These are phyloP conservation scores for Malassezia sympodialis DNA, from an alignment of 1,284 basidiomycete species.

Conservation along the genomic window DNA sequence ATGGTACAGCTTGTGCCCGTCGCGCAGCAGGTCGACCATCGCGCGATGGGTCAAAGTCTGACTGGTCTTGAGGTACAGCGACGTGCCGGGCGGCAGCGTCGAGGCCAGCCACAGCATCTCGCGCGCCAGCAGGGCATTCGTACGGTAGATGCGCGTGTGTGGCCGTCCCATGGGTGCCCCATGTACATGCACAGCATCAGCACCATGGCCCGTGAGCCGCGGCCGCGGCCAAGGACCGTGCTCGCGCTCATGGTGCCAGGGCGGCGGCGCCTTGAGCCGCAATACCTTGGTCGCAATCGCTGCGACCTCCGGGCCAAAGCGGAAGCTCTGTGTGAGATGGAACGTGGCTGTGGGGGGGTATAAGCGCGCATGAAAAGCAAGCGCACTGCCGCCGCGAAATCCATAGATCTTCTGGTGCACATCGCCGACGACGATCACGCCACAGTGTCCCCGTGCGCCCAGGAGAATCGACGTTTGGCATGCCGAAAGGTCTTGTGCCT, in stretches of 20 bases:
- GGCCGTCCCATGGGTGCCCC: constrained; percentile 4
- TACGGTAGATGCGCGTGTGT: constrained; percentile 36
- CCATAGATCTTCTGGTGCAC: constrained; percentile 43
- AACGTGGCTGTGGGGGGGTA: constrained; percentile 29
- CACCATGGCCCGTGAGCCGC: constrained; percentile 19
- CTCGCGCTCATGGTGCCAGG: constrained; percentile 21
- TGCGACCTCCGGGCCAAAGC: constrained; percentile 34
- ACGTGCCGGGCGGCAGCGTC: constrained; percentile 18
- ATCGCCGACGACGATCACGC: constrained; percentile 39
- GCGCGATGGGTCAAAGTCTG: constrained; percentile 25
- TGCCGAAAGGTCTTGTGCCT: constrained; percentile 39
- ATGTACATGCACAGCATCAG: constrained; percentile 19
- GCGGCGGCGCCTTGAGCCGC: constrained; percentile 26
- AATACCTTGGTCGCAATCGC: constrained; percentile 29
- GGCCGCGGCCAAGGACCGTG: constrained; percentile 15
- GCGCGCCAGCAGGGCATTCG: constrained; percentile 31
- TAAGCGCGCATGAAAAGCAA: constrained; percentile 33
- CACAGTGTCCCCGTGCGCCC: constrained; percentile 28
- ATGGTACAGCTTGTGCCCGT: constrained; percentile 32
- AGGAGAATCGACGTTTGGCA: constrained; percentile 35
- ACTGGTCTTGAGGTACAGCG: constrained; percentile 35
- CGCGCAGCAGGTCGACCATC: constrained; percentile 28
- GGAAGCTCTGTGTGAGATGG: constrained; percentile 37
- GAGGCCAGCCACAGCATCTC: constrained; percentile 27
- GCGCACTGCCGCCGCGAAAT: constrained; percentile 36